A percentile compares a stretch with the other conserved stretches of the same genome.
Evolutionary conservation across 176 grass and related monocot genomes (phyloP).

Genomic region (Zea mays): Zm-B73-REFERENCE-NAM-5.0 NC_050101.1:132879001-132879500

Average conservation of each 20-base stretch:
- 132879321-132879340: not conserved
- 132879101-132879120: too few species aligned
- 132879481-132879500: too few species aligned
- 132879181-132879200: conserved; percentile 26
- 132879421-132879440: not conserved
- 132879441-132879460: conserved; percentile 1
- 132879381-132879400: conserved; percentile 16
- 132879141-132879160: not conserved
- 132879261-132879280: conserved; percentile 3
- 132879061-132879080: too few species aligned
- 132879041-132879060: too few species aligned
- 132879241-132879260: not conserved
- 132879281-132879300: not conserved
- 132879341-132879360: conserved; percentile 9
- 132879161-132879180: not conserved
- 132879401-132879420: conserved; percentile 11
- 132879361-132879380: not conserved
- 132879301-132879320: conserved; percentile 11
- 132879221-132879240: conserved; percentile 14
- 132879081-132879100: too few species aligned
- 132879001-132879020: too few species aligned
- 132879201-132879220: conserved; percentile 26
- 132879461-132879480: too few species aligned
- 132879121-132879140: not conserved
- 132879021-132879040: too few species aligned